Percentiles rank a stretch among this genome's conserved stretches.
These are phyloP conservation scores for Colletotrichum limetticola DNA, from an alignment of 2,329 filamentous ascomycete genomes.

Conservation along the genomic window DNA sequence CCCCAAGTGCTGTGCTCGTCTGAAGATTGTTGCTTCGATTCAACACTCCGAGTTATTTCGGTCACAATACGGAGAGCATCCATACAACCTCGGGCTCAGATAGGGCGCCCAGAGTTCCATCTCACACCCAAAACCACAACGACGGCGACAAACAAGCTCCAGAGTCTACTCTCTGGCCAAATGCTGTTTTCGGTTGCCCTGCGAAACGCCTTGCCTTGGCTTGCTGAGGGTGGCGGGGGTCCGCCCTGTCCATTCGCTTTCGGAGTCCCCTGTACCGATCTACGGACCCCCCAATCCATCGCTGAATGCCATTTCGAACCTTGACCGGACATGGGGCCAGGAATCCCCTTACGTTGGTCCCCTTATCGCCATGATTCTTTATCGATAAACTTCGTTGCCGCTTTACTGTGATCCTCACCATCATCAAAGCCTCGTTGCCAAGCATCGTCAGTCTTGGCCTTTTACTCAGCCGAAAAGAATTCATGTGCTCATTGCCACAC, in stretches of 20 bases:
- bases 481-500: neutral
- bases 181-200: constrained; percentile 31
- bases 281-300: constrained; percentile 22
- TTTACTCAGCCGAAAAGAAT: neutral
- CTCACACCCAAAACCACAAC: neutral
- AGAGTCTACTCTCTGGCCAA: neutral
- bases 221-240: constrained; percentile 3
- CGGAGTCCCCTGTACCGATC: constrained; percentile 28
- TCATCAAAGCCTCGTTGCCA: neutral
- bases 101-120: neutral
- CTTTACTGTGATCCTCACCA: neutral
- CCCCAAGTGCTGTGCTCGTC: constrained; percentile 14
- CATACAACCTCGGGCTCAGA: neutral
- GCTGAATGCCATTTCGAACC: constrained; percentile 12
- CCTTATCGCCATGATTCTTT: neutral
- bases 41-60: neutral
- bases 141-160: constrained; percentile 16
- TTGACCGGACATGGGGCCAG: constrained; percentile 10
- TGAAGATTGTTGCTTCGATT: constrained; percentile 7
- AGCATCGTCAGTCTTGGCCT: neutral
- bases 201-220: constrained; percentile 33
- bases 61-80: neutral
- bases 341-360: neutral
- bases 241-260: constrained; percentile 23
- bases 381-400: neutral